phyloP scores from a whole-genome alignment of 176 grass and related monocot species.

The Miscanthus lutarioriparius region DNA sequence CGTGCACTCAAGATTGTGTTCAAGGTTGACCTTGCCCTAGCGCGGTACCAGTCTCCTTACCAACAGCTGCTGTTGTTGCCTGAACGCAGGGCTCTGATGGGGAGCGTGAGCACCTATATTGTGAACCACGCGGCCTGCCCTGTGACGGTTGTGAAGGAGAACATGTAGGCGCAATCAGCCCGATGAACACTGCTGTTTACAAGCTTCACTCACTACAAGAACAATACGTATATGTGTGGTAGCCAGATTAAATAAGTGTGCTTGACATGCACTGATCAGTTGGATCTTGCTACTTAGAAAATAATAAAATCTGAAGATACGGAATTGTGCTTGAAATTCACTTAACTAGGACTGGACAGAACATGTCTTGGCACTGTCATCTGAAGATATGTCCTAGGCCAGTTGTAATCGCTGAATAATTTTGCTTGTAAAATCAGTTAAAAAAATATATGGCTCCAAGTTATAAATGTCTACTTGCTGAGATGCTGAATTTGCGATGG shows the following conservation, averaged over 20 bases:
- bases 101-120: constrained; percentile 68
- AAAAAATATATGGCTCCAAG: background rate
- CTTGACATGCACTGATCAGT: constrained; percentile 1
- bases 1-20: background rate
- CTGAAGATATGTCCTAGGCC: background rate
- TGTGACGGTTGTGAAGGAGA: constrained; percentile 75
- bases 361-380: background rate
- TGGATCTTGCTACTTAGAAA: background rate
- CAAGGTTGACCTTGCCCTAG: background rate
- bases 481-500: background rate
- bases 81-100: constrained; percentile 63
- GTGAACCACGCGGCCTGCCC: constrained; percentile 59
- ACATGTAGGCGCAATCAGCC: constrained; percentile 14
- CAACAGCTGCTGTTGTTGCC: background rate
- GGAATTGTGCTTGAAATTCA: background rate
- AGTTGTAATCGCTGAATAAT: background rate
- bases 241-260: background rate
- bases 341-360: background rate
- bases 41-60: background rate
- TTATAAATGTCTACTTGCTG: background rate
- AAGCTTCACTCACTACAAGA: background rate
- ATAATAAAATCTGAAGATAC: background rate
- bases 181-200: background rate
- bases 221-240: background rate
- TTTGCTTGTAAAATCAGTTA: background rate